Conservation (phyloP, 2,329 filamentous ascomycete genomes). For the Hymenoscyphus occultus region DNA sequence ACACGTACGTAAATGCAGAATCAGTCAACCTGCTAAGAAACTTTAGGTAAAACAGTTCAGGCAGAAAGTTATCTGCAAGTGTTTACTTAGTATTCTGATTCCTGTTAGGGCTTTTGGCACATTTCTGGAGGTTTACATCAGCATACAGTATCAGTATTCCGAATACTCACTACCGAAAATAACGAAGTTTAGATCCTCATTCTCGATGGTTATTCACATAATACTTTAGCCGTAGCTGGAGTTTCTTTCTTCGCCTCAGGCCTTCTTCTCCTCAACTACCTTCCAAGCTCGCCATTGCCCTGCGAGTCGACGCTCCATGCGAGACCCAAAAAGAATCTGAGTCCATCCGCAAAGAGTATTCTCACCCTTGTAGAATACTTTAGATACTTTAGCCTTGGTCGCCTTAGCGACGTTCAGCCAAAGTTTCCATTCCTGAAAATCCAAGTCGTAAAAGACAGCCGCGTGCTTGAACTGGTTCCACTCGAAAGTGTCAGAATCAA, state of each 20-base stretch:
- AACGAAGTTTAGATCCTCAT: too few relatives aligned
- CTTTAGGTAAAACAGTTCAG: too few relatives aligned
- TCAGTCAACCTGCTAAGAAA: too few relatives aligned
- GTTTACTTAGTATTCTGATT: too few relatives aligned
- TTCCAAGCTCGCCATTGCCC: background rate
- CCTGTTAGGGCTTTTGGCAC: too few relatives aligned
- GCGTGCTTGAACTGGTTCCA: background rate
- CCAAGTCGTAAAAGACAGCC: background rate
- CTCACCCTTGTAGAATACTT: background rate
- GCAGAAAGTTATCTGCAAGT: too few relatives aligned
- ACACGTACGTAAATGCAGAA: too few relatives aligned
- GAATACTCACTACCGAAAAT: too few relatives aligned
- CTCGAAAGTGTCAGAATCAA: background rate
- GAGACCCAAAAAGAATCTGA: background rate
- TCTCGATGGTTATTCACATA: too few relatives aligned
- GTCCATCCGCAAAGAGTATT: background rate
- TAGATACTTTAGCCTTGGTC: background rate
- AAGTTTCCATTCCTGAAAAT: background rate
- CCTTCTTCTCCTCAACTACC: background rate
- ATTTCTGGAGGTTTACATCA: too few relatives aligned
- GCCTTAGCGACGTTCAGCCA: background rate
- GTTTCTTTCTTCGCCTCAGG: background rate
- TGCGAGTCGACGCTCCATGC: background rate
- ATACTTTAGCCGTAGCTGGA: too few relatives aligned
- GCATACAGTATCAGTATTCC: too few relatives aligned